Evolutionary conservation across 2,329 filamentous ascomycete genomes (phyloP).

Genomic region (Diaporthe capsici): DNA sequence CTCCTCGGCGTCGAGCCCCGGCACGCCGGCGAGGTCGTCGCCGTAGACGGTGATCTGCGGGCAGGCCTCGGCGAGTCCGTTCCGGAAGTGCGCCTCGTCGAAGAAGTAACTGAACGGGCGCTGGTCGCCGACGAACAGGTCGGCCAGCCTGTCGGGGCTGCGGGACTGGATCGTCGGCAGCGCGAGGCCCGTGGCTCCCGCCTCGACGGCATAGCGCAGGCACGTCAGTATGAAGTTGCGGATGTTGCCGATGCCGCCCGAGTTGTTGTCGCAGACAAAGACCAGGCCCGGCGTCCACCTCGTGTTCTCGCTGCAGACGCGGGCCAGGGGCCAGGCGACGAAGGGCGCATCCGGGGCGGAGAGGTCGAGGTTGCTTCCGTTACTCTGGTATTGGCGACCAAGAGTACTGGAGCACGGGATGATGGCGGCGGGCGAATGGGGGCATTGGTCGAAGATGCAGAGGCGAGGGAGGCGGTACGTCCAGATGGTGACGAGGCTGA

Average conservation of each 20-base stretch:
- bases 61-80: constrained; percentile 54
- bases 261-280: constrained; percentile 65
- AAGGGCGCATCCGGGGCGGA: constrained; percentile 58
- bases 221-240: constrained; percentile 66
- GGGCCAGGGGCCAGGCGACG: constrained; percentile 60
- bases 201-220: constrained; percentile 63
- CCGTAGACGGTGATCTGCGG: constrained; percentile 60
- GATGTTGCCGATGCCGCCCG: constrained; percentile 65
- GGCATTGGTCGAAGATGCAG: constrained; percentile 44
- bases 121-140: constrained; percentile 56
- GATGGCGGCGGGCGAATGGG: background rate
- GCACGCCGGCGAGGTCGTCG: constrained; percentile 52
- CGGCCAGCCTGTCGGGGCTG: constrained; percentile 56
- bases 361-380: constrained; percentile 51
- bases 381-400: background rate
- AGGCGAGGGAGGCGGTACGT: constrained; percentile 46
- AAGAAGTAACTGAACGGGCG: constrained; percentile 62
- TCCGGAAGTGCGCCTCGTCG: constrained; percentile 60
- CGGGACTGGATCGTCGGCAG: constrained; percentile 62
- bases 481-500: constrained; percentile 47
- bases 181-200: constrained; percentile 61
- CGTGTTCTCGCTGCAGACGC: constrained; percentile 58
- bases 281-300: constrained; percentile 59
- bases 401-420: background rate
- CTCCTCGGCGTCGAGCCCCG: constrained; percentile 46